Evolutionary conservation across 441 rosid species (phyloP), one percentile per base, ranked within the genome.

Genomic region (Lepidium campestre): DNA sequence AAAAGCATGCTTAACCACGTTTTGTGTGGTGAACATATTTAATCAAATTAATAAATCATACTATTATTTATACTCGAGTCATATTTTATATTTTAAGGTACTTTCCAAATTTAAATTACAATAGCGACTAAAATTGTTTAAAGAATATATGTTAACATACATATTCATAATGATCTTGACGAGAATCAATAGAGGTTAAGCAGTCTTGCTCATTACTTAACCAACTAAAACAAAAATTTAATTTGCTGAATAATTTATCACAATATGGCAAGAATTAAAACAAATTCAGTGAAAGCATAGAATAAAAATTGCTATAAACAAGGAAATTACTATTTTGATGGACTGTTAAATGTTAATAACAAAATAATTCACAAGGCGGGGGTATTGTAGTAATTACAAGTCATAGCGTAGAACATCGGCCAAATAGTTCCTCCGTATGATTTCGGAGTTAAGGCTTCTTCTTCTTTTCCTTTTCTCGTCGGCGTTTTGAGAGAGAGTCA

Each of bases 331-430:
- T 29, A 53, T 41, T 41, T 41, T 10, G 10, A 32, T 10, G 34
- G 15, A 10, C 34, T n/a, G n/a, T n/a, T n/a, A n/a, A n/a, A n/a
- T 2, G 27, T 46, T 17, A 57, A 54, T 19, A 44, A 44, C 6
- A 23, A 5, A 20, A 19, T 20, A 42, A 40, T 4, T 32, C 7
- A 6, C 40, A 49, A 25, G 37, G 48, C 5, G 48, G 10, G 32
- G 20, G 7, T 2, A 5, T 0, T 52, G 6, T 29, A 10, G 32
- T 29, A 31, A 10, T 32, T 6, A 29, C 2, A 29, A 7, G 34
- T 61, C 23, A 53, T 53, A 67, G 64, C 47, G 65, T 74, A 69
- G 62, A 53, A 63, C 70, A 56, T 56, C 32, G 13, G 61, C 70
- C 48, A 50, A 47, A 48, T 11, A 4, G 25, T 48, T 40, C 20